phyloP scores from a whole-genome alignment of 1,139 yeast species.

The Blastobotrys raffinosifermentans region DNA sequence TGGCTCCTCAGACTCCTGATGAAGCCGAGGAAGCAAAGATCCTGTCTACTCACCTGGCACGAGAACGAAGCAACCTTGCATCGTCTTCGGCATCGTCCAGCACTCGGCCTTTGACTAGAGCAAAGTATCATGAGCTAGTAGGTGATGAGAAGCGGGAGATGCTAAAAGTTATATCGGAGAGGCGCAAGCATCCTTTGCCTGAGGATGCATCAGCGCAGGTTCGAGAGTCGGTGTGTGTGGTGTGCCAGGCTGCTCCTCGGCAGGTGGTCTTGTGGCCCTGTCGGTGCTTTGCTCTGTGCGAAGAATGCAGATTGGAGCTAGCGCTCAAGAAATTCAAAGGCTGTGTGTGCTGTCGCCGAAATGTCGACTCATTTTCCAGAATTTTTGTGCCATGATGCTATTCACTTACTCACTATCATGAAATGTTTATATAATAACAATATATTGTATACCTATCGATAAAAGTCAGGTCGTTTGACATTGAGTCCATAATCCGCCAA shows the following conservation, averaged over 20 bases:
- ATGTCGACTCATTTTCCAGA: conserved; percentile 46
- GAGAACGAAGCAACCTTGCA: no score
- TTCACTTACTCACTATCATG: not conserved
- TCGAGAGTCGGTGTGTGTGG: conserved; percentile 50
- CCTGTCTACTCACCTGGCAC: conserved; percentile 19
- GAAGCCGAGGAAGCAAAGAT: conserved; percentile 22
- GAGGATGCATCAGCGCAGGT: conserved; percentile 4
- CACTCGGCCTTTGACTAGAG: conserved; percentile 17
- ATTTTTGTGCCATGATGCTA: conserved; percentile 35
- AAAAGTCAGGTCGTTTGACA: conserved; percentile 87
- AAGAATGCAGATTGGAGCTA: conserved; percentile 69
- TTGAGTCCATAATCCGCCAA: conserved; percentile 89
- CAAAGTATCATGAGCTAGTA: conserved; percentile 16
- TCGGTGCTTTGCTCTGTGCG: conserved; percentile 82
- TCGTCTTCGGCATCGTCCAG: no score
- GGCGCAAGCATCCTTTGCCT: conserved; percentile 11
- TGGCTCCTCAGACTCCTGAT: conserved; percentile 21
- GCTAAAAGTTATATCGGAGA: conserved; percentile 13
- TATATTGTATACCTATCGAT: conserved; percentile 46
- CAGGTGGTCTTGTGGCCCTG: conserved; percentile 92
- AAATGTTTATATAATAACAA: not conserved
- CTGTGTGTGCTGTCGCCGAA: conserved; percentile 80
- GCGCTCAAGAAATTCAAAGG: conserved; percentile 69
- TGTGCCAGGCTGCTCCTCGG: conserved; percentile 70
- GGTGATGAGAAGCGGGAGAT: conserved; percentile 14